Evolutionary conservation across 257 asterid species (phyloP).

Genomic region (Apocynum venetum): DNA sequence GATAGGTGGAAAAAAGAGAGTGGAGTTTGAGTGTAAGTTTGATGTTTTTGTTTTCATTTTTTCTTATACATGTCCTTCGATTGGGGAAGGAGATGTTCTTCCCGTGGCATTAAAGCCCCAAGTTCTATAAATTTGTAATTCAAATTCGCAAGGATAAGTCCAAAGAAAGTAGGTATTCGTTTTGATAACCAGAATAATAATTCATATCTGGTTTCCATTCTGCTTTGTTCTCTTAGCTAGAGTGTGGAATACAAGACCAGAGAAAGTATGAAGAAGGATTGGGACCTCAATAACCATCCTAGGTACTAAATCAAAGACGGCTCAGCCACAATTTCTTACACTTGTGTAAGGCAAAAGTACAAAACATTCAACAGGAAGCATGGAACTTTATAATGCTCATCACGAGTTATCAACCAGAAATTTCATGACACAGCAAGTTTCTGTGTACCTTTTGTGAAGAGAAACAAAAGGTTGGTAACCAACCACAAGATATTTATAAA

Average conservation of each 20-base stretch:
- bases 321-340: not conserved
- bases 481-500: not conserved
- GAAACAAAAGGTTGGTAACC: not conserved
- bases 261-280: not conserved
- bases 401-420: not conserved
- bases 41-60: not conserved
- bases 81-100: not conserved
- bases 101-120: not conserved
- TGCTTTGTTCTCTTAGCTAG: not conserved
- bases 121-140: not conserved
- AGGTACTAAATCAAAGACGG: not conserved
- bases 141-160: not conserved
- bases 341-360: not conserved
- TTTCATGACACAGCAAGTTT: not conserved
- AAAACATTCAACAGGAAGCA: not conserved
- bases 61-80: not conserved
- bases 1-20: not conserved
- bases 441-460: not conserved
- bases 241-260: not conserved
- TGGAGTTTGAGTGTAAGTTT: conserved; percentile 1
- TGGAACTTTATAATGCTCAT: not conserved
- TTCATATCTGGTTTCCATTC: not conserved
- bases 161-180: not conserved
- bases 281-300: not conserved
- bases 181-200: not conserved